Evolutionary conservation across 192 early-diverging fungal species (phyloP), one percentile per base, ranked within the genome.

Genomic region (Lobulomyces angularis): DNA sequence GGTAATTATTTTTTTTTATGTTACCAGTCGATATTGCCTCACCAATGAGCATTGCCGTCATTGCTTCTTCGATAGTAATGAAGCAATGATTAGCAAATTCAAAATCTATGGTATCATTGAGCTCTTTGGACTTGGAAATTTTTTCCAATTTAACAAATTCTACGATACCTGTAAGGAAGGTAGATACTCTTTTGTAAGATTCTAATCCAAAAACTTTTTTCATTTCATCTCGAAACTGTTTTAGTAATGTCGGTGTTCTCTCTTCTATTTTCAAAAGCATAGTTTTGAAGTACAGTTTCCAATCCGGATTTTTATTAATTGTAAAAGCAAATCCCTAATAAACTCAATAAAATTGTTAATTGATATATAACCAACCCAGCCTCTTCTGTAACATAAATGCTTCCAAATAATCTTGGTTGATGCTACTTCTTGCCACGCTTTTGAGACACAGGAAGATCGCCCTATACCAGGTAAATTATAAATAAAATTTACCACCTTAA

Each of bases 1-100:
- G n/a, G n/a, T n/a, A n/a, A n/a, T n/a, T n/a, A n/a, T n/a, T n/a
- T n/a, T n/a, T n/a, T n/a, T n/a, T n/a, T n/a, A n/a, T n/a, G n/a
- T n/a, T n/a, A n/a, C n/a, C n/a, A n/a, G n/a, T n/a, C n/a, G n/a
- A n/a, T n/a, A n/a, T n/a, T 7, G n/a, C 41, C n/a, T 33, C 12
- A 1, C 23, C 30, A 5, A 29, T 23, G 11, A 51, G 30, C 20
- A 35, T 31, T 8, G 17, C 23, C 9, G 49, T 48, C 30, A 51
- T 48, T 7, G 11, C 26, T 8, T 48, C 19, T 50, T 51, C 49
- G 1, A 48, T 23, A n/a, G 12, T 21, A 7, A 33, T 48, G 28
- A 51, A 51, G 9, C 44, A 14, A 32, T 50, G 31, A 26, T 51
- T 51, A 21, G 27, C 26, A 8, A 51, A 16, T 26, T 51, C 49